Evolutionary conservation across 495 filamentous ascomycete species (phyloP).

Genomic region (Xylaria acuta): DNA sequence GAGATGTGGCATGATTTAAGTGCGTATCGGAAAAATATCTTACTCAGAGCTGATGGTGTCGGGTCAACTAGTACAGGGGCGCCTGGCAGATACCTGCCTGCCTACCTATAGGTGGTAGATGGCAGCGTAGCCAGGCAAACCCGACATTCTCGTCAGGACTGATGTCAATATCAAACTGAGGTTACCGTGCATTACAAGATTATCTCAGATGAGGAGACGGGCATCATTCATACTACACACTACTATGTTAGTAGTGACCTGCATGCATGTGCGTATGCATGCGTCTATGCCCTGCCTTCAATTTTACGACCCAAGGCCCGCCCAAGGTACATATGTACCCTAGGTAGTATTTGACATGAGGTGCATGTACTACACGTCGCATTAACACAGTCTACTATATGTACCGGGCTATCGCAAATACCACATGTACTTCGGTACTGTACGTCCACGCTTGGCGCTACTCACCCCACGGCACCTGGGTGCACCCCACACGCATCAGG

Average conservation of each 20-base stretch:
- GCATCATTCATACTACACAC: background rate
- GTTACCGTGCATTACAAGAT: conserved; percentile 9
- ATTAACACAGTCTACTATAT: background rate
- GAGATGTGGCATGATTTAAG: conserved; percentile 8
- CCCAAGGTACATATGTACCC: background rate
- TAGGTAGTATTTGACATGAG: background rate
- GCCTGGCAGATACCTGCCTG: background rate
- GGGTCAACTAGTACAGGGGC: background rate
- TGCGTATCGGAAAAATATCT: background rate
- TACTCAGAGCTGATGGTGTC: background rate
- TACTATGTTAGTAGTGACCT: background rate
- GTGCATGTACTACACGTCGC: background rate
- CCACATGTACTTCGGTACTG: background rate
- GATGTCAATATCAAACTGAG: background rate
- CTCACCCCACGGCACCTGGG: conserved; percentile 4
- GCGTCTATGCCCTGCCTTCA: conserved; percentile 8
- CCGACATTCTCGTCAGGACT: conserved; percentile 8
- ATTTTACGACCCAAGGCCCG: background rate
- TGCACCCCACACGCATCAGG: conserved; percentile 3
- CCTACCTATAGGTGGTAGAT: background rate
- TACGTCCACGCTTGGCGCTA: background rate
- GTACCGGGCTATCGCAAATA: background rate
- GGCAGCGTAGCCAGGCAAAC: background rate
- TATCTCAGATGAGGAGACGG: background rate
- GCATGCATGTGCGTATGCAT: conserved; percentile 17